Base-by-base conservation (phyloP, 768 basidiomycete genomes). In the Lactifluus rugatus region DNA sequence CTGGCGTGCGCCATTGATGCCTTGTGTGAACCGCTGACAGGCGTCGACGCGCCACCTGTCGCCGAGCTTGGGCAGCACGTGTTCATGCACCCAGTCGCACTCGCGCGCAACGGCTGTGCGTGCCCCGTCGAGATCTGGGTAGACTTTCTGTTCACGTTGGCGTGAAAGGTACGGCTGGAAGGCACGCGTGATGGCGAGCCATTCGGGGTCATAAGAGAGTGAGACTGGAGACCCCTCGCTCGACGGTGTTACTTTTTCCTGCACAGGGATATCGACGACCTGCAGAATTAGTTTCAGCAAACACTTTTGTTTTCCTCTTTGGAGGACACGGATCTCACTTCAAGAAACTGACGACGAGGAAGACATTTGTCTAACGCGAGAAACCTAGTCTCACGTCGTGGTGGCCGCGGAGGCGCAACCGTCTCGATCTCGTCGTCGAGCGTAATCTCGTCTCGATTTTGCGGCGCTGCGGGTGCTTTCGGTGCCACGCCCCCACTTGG, bases 101-200 rank as follows among this genome's bases (percentile, higher is more conserved):
- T 87, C 87, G 19, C 76, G 73, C 1, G 72, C 69, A 26, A 96
- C 80, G 46, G 83, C 74, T 2, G 70, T 74, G 19, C 32, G 56
- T 0, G 56, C 56, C 5, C 23, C 41, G n/a, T 45, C 56, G 14
- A 41, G 41, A 42, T 78, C 75, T 0, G 93, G 93, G 64, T 90
- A 85, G 0, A 75, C 64, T 0, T 68, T 68, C 61, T 87, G 87
- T 0, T 66, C 64, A 7, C 66, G 73, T 4, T 68, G 64, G 5
- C 78, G 77, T 2, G 87, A 84, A 61, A 97, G 78, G 72, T 79
- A 87, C 0, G 85, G 84, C 60, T 92, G 81, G 63, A 94, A 87
- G 0, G 91, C 92, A 7, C 89, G 86, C 5, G 83, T 84, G 66
- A 99, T 92, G 0, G 93, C 93, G 48, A 98, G 82, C 96, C 96